phyloP scores from a whole-genome alignment of 2,329 filamentous ascomycete genomes.

The Aspergillus puulaauensis region DNA sequence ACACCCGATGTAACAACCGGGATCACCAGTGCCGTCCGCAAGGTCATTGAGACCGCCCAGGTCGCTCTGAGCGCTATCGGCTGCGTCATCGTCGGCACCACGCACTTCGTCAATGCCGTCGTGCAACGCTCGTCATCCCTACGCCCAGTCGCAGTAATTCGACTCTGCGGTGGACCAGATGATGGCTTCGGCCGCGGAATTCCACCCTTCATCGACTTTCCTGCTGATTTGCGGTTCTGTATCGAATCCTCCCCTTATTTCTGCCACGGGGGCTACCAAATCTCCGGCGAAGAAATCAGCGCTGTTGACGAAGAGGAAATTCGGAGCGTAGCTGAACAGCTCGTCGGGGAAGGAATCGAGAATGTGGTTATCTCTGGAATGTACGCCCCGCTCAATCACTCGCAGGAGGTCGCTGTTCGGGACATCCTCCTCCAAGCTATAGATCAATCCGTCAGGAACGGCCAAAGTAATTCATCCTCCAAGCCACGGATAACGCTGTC shows the following conservation, averaged over 20 bases:
- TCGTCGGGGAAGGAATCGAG: neutral
- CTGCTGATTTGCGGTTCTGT: neutral
- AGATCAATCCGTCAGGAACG: neutral
- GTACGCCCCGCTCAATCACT: constrained; percentile 8
- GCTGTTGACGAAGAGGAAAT: constrained; percentile 3
- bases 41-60: constrained; percentile 7
- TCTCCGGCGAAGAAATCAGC: constrained; percentile 9
- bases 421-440: neutral
- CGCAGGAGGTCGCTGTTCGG: neutral
- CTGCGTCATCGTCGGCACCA: constrained; percentile 54
- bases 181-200: constrained; percentile 9
- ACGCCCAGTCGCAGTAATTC: neutral
- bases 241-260: neutral
- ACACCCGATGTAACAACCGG: constrained; percentile 44
- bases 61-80: constrained; percentile 34
- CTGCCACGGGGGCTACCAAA: constrained; percentile 10
- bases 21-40: constrained; percentile 40
- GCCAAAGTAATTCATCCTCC: neutral
- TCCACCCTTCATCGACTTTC: constrained; percentile 10
- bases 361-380: constrained; percentile 10
- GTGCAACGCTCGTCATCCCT: constrained; percentile 23
- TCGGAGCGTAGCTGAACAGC: neutral
- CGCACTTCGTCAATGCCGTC: constrained; percentile 54
- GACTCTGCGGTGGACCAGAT: constrained; percentile 1
- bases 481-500: constrained; percentile 8